Base-by-base conservation (phyloP, 2,329 filamentous ascomycete species). In the Fulvia fulva region DNA sequence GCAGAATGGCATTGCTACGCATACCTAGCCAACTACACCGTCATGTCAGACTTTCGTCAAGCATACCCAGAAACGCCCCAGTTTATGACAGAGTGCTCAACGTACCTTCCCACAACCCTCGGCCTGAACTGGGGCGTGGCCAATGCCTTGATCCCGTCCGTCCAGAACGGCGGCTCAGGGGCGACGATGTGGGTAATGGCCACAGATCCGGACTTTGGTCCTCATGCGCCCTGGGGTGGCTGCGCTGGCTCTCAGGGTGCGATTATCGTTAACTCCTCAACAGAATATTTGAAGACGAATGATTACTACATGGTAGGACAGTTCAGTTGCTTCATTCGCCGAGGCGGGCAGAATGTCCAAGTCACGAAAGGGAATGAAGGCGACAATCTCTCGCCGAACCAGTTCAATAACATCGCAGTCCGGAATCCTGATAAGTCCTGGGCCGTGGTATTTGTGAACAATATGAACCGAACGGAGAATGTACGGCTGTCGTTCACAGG, bases 241-340 rank as follows among this genome's bases (percentile, higher is more conserved):
- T 81, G 78, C 66, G 62, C 59, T 22, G 70, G 68, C 9, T 80
- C 78, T 67, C 74, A 73, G 1, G 90, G 90, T 45, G 85, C 94
- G 2, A 56, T 59, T 64, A 91, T 89, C 59, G 81, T 94, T 71
- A 90, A 95, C 76, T 92, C 71, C 8, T 67, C 68, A 7, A 65
- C 72, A 11, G 75, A 73, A 2, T 83, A 82, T 68, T 71, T 69
- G 3, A 75, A 77, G 60, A 76, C 75, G 25, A 73, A 78, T 6
- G 79, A 81, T 60, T 82, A 81, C 69, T 82, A 82, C 67, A 80
- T 81, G 75, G 71, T 83, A 59, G 80, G 78, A 1, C 81, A 83
- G 67, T 81, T 80, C 67, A 60, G 53, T 22, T 56, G 64, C 43
- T 68, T 66, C 54, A 57, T 68, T 9, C 55, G 63, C 11, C 56